Percentiles rank a stretch among this genome's conserved stretches.
Conservation (phyloP, 495 filamentous ascomycete species). For the Penicillium simplicissimum region DNA sequence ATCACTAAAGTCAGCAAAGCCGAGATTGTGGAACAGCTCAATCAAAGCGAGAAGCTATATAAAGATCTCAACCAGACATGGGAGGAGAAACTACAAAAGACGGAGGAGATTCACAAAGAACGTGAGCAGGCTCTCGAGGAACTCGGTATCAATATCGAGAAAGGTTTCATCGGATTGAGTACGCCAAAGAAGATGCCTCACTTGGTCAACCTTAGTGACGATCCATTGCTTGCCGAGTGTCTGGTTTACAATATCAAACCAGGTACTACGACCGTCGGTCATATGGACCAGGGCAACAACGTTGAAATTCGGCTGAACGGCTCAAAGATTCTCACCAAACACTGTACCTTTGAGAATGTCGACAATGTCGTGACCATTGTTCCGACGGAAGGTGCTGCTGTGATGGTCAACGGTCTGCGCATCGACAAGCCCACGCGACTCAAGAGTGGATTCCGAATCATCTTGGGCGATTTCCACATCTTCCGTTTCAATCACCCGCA, state of each 20-base stretch:
- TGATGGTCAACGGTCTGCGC: conserved; percentile 96
- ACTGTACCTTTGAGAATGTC: conserved; percentile 90
- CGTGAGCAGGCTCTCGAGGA: conserved; percentile 94
- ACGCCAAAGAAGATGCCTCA: conserved; percentile 99
- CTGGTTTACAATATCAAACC: conserved; percentile 98
- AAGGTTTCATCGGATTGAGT: conserved; percentile 91
- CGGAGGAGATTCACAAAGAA: conserved; percentile 96
- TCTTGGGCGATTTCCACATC: conserved; percentile 97
- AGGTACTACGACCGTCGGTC: conserved; percentile 88
- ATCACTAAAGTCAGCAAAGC: conserved; percentile 97
- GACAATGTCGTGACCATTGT: conserved; percentile 89
- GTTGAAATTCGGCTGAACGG: conserved; percentile 93
- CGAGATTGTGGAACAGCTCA: conserved; percentile 95
- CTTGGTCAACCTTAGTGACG: conserved; percentile 96
- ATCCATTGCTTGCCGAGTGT: conserved; percentile 93
- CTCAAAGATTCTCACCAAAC: conserved; percentile 84
- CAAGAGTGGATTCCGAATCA: conserved; percentile 90
- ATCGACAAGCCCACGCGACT: conserved; percentile 80
- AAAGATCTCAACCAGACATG: conserved; percentile 97
- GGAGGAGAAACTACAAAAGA: conserved; percentile 95
- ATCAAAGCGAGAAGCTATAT: conserved; percentile 93
- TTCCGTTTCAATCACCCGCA: conserved; percentile 98
- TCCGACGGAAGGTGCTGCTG: conserved; percentile 83
- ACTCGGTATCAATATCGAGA: conserved; percentile 97
- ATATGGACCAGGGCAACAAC: conserved; percentile 75